A percentile compares a stretch with the other conserved stretches of the same genome.
These are phyloP conservation scores for Nitzschia sp. DNA, from an alignment of 108 stramenopile species.

Conservation along the genomic window DNA sequence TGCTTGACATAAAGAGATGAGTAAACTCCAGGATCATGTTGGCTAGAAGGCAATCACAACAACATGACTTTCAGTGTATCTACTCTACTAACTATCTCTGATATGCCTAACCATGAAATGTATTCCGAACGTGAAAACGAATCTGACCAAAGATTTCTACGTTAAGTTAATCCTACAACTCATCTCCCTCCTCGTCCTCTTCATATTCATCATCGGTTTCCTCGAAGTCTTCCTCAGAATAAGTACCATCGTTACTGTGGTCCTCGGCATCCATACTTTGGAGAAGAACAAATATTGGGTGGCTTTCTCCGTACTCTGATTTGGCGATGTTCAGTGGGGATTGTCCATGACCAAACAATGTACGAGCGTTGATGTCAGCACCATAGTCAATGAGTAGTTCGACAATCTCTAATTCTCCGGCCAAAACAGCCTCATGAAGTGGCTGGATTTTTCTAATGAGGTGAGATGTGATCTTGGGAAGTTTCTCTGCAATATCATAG, in stretches of 20 bases:
- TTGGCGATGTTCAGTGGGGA: slow-evolving; percentile 37
- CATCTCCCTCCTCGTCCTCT: neutral
- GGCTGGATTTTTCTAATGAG: slow-evolving; percentile 19
- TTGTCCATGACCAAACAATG: slow-evolving; percentile 35
- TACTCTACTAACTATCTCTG: too few relatives aligned
- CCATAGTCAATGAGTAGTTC: slow-evolving; percentile 49
- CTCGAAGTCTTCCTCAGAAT: slow-evolving; percentile 12
- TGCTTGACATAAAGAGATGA: too few relatives aligned
- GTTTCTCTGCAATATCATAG: too few relatives aligned
- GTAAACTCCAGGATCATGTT: too few relatives aligned
- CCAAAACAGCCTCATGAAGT: slow-evolving; percentile 52
- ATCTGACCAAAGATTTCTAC: too few relatives aligned
- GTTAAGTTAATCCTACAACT: too few relatives aligned
- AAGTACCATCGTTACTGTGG: neutral
- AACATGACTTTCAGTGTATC: too few relatives aligned
- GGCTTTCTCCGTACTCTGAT: slow-evolving; percentile 17
- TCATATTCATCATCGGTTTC: slow-evolving; percentile 11
- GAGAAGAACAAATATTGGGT: slow-evolving; percentile 35
- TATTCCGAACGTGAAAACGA: too few relatives aligned
- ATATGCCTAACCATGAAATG: too few relatives aligned
- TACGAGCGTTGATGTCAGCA: slow-evolving; percentile 52
- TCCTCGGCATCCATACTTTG: slow-evolving; percentile 37
- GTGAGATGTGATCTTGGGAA: too few relatives aligned
- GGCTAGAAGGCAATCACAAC: too few relatives aligned
- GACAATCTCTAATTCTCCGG: slow-evolving; percentile 52